Evolutionary conservation across 805 yeast species (phyloP).

Genomic region (Metahyphopichia silvanorum): DNA sequence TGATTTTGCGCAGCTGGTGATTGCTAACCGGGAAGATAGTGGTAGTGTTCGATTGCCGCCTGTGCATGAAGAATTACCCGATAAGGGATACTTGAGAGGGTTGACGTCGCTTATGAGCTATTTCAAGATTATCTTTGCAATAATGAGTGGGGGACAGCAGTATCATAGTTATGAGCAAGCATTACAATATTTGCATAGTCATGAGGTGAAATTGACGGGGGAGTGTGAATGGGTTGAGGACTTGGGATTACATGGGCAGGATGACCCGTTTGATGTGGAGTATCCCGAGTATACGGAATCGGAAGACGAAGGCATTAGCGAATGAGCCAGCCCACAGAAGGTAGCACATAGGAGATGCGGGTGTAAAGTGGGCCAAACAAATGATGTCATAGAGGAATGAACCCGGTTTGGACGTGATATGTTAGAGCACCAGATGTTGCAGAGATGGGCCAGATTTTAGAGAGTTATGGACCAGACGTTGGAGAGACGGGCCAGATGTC

Average conservation of each 20-base stretch:
- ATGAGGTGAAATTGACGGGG: conserved; percentile 1
- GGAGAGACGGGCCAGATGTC: no score
- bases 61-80: conserved; percentile 56
- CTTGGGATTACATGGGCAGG: conserved; percentile 6
- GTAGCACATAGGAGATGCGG: no score
- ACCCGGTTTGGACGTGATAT: no score
- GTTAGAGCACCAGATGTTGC: no score
- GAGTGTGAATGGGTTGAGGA: conserved; percentile 8
- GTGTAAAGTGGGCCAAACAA: no score
- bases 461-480: no score
- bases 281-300: not conserved
- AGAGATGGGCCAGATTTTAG: no score
- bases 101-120: conserved; percentile 67
- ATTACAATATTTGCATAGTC: not conserved
- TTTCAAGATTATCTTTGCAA: conserved; percentile 56
- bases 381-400: no score
- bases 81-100: conserved; percentile 84
- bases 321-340: no score
- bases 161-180: conserved; percentile 22
- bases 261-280: conserved; percentile 1
- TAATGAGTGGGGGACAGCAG: conserved; percentile 42
- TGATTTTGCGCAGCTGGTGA: conserved; percentile 93
- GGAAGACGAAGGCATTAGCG: conserved; percentile 2
- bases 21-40: conserved; percentile 49
- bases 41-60: conserved; percentile 62